Base-by-base conservation (phyloP, 306 rosid genomes). In the Cyamopsis tetragonoloba region DNA sequence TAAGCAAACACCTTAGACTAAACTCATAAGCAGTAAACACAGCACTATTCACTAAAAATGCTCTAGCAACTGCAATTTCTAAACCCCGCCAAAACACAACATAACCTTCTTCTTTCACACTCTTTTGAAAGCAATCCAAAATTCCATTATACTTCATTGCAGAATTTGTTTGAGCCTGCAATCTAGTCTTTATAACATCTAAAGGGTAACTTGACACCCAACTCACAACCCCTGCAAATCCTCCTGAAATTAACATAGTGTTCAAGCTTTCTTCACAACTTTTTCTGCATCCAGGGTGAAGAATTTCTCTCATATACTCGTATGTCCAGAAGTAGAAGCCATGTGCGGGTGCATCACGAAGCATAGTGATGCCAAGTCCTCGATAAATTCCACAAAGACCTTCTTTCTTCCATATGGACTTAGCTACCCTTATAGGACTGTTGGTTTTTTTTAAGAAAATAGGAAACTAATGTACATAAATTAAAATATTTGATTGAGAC, bases 181-280 rank as follows among this genome's bases (percentile, higher is more conserved):
- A 61, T 12, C 95, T 79, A 35, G 98, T 92, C 77, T 92, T 92
- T 7, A 89, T 43, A 30, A 92, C 96, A 41, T 93, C 98, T 0
- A 87, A 67, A 13, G 91, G 97, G 62, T 89, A 87, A 47, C 86
- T 83, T 12, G 74, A 85, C 13, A 83, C 31, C 96, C 96, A 93
- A 62, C 96, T 89, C 2, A 88, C 84, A 2, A 89, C 92, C 42
- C 98, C 96, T 0, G 96, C 98, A 1, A 89, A 65, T 37, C 96
- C 97, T 59, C 97, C 96, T 5, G 96, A 72, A 4, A 81, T n/a
- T 39, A 89, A 12, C 96, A 89, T 93, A 32, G 98, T 93, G 3
- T 59, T 24, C 42, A 83, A 31, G 65, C 80, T 80, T 53, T 93
- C 96, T 72, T 80, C 22, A 24, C 88, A 30, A 1, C 72, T 56